phyloP scores from a whole-genome alignment of 2,329 filamentous ascomycete species.

The Fusarium illudens region DNA sequence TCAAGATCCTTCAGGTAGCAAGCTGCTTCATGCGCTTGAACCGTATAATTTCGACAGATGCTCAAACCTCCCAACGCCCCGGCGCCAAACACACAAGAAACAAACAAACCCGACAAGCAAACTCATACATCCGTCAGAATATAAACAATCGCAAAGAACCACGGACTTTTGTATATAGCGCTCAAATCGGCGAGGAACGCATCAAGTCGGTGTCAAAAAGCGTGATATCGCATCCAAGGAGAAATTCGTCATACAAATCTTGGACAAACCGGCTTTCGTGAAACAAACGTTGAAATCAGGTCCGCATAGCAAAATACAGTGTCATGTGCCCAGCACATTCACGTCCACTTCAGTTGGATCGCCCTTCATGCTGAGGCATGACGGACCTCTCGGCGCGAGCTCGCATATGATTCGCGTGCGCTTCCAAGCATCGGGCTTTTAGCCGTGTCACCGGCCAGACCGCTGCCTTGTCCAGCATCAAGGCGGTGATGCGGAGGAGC shows the following conservation, averaged over 20 bases:
- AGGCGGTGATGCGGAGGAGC: constrained; percentile 82
- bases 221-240: neutral
- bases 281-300: neutral
- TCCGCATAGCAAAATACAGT: neutral
- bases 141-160: constrained; percentile 14
- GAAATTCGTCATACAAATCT: neutral
- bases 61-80: constrained; percentile 27
- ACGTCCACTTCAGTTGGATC: constrained; percentile 2
- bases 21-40: constrained; percentile 2
- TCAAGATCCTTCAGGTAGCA: neutral
- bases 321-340: neutral
- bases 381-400: constrained; percentile 63
- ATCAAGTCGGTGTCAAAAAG: neutral
- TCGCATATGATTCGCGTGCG: constrained; percentile 62
- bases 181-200: constrained; percentile 1
- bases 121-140: constrained; percentile 8
- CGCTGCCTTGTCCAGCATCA: constrained; percentile 86
- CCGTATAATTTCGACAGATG: neutral
- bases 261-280: neutral
- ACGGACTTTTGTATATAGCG: constrained; percentile 25
- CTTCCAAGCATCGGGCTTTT: constrained; percentile 64
- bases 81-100: constrained; percentile 29
- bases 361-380: constrained; percentile 48
- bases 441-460: constrained; percentile 81
- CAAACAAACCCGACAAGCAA: constrained; percentile 1